Evolutionary conservation across 1,284 basidiomycete species (phyloP), one percentile per base, ranked within the genome.

Genomic region (Malassezia nana): DNA sequence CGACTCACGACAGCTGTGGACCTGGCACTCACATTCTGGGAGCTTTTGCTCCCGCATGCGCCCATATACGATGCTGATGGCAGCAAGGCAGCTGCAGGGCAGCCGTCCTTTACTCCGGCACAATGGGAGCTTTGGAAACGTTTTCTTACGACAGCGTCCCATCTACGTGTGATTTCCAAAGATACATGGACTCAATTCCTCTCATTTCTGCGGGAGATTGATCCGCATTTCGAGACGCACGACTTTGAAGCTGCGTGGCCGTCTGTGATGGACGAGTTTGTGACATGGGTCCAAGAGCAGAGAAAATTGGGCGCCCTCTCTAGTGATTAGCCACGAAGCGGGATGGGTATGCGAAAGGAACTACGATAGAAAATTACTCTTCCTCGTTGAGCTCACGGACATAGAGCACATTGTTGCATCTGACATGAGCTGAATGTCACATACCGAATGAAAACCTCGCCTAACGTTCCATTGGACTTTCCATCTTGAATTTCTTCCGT

Each of bases 401-500:
- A 51, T 70, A 72, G 33, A 72, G 65, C 5, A 72, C 69, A 41
- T 72, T 72, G 59, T 72, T 72, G 58, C 69, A 72, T n/a, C 55
- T 58, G 38, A 18, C 6, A 40, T 33, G 5, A 32, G 45, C 15
- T 18, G 9, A 13, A 20, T 20, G 25, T 18, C 16, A 49, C 84
- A 60, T 67, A 88, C 85, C 92, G 83, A 73, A 99, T 95, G 77
- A 98, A 95, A 48, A 99, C 91, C 78, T 99, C 94, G 63, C 94
- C 94, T 24, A 99, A 79, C 18, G 89, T 85, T 43, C 94, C 94
- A 66, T 89, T 94, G 13, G 89, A 91, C 75, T 89, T 84, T 46
- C 91, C 92, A 68, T 95, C 87, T 76, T 95, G 89, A 69, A 87
- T 92, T 77, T 99, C 94, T 76, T 98, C 94, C 2, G 94, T 91